Evolutionary conservation across 169 alveolate genomes (phyloP), one percentile per base, ranked within the genome.

Genomic region (Plasmodium inui): DNA sequence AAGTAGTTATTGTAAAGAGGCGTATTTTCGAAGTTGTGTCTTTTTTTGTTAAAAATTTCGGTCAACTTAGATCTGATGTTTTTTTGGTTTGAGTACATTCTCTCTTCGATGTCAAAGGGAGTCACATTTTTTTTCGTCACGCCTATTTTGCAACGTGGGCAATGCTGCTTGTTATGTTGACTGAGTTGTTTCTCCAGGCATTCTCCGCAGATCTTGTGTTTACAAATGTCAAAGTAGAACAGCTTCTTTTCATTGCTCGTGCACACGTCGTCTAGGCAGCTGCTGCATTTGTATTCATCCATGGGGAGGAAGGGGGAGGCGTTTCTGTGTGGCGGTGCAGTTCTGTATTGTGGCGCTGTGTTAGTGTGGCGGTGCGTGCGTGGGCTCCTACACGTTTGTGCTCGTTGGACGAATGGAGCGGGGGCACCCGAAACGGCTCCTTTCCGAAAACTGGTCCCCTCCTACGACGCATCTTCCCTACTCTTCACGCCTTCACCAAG

Each of bases 1-100:
- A 96, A 92, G 81, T 93, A 96, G 73, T 83, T 92, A 86, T 96
- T 90, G 73, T 96, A 96, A 82, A 92, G 95, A 1, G 98, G 98
- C 6, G 98, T 96, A 72, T 53, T 93, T 88, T 95, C 94, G 92
- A 95, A 96, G 81, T 96, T 96, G 73, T 88, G 79, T 78, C 98
- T 92, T 55, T 94, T 95, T 79, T 95, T 95, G 79, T 96, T 96
- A 93, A 94, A 96, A 32, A 96, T 96, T 88, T 82, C 92, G 8
- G 44, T 41, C 55, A 95, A 79, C 22, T 92, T 83, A 6, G 85
- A 79, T 50, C 94, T 8, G 28, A 88, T 80, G 37, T 78, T 88
- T 79, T 88, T 88, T 34, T 88, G 94, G 28, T 88, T 88, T 4
- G 70, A 50, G 34, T 88, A 88, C 67, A 88, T 78, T 55, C 89